Evolutionary conservation across 2,329 filamentous ascomycete species (phyloP).

Genomic region (Pseudogymnoascus pannorum): DNA sequence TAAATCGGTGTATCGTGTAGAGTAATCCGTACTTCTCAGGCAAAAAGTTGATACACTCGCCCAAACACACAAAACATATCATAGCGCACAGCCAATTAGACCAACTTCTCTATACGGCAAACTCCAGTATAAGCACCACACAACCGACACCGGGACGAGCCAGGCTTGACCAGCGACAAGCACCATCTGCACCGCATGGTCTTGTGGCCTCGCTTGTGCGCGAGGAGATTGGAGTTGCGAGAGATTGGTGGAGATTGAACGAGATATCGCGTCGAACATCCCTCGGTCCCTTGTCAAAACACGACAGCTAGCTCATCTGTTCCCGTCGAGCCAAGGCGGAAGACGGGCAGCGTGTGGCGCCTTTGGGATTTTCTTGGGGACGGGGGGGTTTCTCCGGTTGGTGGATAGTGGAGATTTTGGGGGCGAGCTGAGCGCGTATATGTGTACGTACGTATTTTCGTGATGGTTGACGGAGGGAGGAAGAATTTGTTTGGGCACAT

Average conservation of each 20-base stretch:
- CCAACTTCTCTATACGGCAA: not conserved
- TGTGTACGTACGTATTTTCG: not conserved
- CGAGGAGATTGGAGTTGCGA: not conserved
- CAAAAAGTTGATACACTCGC: not conserved
- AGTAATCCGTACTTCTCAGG: not conserved
- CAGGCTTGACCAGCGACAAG: not conserved
- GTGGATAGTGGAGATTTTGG: not conserved
- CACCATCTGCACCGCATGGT: not conserved
- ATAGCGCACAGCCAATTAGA: not conserved
- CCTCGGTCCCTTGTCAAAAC: not conserved
- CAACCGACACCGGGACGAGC: not conserved
- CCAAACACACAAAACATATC: not conserved
- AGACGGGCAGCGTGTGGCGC: not conserved
- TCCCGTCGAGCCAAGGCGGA: not conserved
- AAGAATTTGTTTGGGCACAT: not conserved
- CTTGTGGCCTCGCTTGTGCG: not conserved
- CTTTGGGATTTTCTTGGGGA: not conserved
- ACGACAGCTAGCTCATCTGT: not conserved
- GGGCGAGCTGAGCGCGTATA: too few species aligned
- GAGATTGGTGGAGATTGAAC: conserved; percentile 6
- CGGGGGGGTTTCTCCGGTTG: not conserved
- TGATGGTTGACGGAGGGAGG: not conserved
- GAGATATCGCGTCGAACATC: not conserved
- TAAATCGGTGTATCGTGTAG: not conserved
- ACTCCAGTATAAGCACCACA: not conserved